Percentiles rank a stretch among this genome's conserved stretches.
Conservation (phyloP, 805 yeast genomes). For the Starmerella riodocensis region DNA sequence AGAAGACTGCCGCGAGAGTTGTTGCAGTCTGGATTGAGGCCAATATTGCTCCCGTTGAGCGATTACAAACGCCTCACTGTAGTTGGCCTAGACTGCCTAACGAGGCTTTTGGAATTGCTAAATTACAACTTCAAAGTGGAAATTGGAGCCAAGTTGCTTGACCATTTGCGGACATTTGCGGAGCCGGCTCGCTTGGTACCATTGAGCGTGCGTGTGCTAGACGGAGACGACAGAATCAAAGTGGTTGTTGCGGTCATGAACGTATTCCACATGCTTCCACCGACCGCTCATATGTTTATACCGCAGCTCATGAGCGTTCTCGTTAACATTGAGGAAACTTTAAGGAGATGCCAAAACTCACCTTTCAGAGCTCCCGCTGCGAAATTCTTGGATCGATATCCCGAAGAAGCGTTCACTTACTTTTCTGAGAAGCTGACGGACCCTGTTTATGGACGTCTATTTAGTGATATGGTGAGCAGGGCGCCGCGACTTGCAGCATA, state of each 20-base stretch:
- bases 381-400: conserved; percentile 69
- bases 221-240: conserved; percentile 66
- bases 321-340: conserved; percentile 61
- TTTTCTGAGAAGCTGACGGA: conserved; percentile 54
- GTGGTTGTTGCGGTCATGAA: conserved; percentile 82
- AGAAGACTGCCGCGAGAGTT: conserved; percentile 78
- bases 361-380: conserved; percentile 90
- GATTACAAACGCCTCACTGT: conserved; percentile 86
- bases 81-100: conserved; percentile 80
- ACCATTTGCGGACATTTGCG: conserved; percentile 93
- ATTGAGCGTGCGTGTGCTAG: conserved; percentile 67
- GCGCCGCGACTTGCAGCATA: conserved; percentile 37
- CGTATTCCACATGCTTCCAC: conserved; percentile 81
- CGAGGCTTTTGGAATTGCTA: conserved; percentile 68
- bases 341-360: conserved; percentile 72
- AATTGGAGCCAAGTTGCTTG: conserved; percentile 82
- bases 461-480: conserved; percentile 54
- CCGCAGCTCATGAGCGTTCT: conserved; percentile 71
- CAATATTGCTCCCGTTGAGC: conserved; percentile 87
- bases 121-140: conserved; percentile 93
- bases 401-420: conserved; percentile 57
- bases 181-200: conserved; percentile 64
- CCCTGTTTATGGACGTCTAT: conserved; percentile 50
- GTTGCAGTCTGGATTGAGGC: conserved; percentile 87
- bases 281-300: conserved; percentile 83